phyloP scores from a whole-genome alignment of 1,139 yeast genomes.

The Protomyces gravidus region DNA sequence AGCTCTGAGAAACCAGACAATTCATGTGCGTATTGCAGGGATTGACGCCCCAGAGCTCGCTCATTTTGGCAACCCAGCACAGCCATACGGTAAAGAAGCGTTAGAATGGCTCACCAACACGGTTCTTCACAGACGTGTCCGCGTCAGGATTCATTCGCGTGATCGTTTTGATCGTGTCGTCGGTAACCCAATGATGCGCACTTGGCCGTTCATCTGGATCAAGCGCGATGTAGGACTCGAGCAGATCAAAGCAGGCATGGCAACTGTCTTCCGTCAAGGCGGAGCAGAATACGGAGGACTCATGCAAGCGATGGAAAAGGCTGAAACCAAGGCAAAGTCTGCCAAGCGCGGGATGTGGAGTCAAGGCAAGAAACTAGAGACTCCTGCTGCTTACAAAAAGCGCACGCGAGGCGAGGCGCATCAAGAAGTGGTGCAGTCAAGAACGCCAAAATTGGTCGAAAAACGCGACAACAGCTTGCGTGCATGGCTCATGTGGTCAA shows the following conservation, averaged over 20 bases:
- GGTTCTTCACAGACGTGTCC: conserved; percentile 60
- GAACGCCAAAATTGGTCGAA: not conserved
- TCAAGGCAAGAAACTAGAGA: conserved; percentile 49
- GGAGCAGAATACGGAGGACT: conserved; percentile 84
- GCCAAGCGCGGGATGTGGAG: conserved; percentile 66
- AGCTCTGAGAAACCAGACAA: conserved; percentile 43
- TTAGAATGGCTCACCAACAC: conserved; percentile 65
- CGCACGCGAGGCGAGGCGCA: conserved; percentile 28
- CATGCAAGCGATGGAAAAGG: conserved; percentile 54
- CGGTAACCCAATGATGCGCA: conserved; percentile 54
- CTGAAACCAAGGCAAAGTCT: conserved; percentile 59
- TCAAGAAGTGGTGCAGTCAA: conserved; percentile 11
- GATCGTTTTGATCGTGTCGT: conserved; percentile 92
- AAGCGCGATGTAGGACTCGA: conserved; percentile 73
- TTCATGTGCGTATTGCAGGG: conserved; percentile 75
- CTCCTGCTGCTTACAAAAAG: conserved; percentile 80
- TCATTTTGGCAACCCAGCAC: conserved; percentile 93
- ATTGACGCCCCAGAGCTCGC: conserved; percentile 98
- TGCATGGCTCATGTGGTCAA: not conserved
- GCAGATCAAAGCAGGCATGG: conserved; percentile 79
- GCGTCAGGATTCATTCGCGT: conserved; percentile 68
- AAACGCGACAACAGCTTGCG: not conserved
- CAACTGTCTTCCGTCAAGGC: conserved; percentile 79
- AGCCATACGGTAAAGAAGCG: conserved; percentile 82
- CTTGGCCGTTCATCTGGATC: conserved; percentile 62